phyloP scores from a whole-genome alignment of 805 yeast genomes.

The Nakazawaea populi region DNA sequence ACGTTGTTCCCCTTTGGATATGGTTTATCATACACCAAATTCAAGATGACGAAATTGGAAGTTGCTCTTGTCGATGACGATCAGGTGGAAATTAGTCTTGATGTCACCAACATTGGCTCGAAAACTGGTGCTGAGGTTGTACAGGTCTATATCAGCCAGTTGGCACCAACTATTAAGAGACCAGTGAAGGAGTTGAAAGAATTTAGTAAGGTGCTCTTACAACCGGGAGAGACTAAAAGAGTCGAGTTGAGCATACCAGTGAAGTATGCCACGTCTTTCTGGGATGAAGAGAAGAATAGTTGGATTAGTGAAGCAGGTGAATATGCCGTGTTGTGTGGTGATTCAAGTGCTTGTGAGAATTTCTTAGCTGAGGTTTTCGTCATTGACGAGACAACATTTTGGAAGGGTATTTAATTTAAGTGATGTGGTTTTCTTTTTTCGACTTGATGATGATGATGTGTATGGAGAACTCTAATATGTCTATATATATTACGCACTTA shows the following conservation, averaged over 20 bases:
- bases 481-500: no score
- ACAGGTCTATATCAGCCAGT: constrained; percentile 38
- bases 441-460: no score
- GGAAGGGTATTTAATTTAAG: constrained; percentile 13
- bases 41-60: constrained; percentile 23
- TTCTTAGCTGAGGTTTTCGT: constrained; percentile 3
- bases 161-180: constrained; percentile 33
- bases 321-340: constrained; percentile 44
- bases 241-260: constrained; percentile 33
- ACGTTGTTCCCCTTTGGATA: constrained; percentile 38
- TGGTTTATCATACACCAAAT: constrained; percentile 37
- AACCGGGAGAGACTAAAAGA: constrained; percentile 35
- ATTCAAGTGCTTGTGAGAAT: constrained; percentile 16
- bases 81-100: constrained; percentile 20
- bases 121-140: constrained; percentile 45
- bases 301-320: constrained; percentile 50
- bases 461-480: no score
- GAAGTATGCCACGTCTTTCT: constrained; percentile 49
- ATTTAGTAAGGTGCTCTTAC: constrained; percentile 41
- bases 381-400: constrained; percentile 7
- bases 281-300: constrained; percentile 38
- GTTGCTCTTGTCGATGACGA: constrained; percentile 18
- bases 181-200: constrained; percentile 61
- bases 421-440: constrained; percentile 17
- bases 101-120: constrained; percentile 41